A percentile compares a stretch with the other conserved stretches of the same genome.
These are phyloP conservation scores for Botrytis porri DNA, from an alignment of 2,329 filamentous ascomycete genomes.

Conservation along the genomic window DNA sequence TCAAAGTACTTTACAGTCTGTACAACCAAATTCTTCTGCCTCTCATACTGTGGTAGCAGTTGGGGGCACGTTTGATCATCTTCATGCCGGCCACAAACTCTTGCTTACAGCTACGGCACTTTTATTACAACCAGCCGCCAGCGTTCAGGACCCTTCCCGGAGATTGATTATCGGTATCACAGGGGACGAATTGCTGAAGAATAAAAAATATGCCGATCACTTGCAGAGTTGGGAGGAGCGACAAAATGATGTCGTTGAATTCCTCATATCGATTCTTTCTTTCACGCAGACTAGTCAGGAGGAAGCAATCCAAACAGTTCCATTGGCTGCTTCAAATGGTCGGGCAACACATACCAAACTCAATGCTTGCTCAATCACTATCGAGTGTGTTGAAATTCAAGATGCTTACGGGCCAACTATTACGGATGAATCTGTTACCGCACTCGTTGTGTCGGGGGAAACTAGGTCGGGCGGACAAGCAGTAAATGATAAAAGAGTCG, in stretches of 20 bases:
- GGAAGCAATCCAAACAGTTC: slow-evolving; percentile 38
- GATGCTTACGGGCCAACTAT: slow-evolving; percentile 91
- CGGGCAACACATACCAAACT: slow-evolving; percentile 56
- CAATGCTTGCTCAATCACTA: slow-evolving; percentile 55
- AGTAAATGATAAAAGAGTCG: slow-evolving; percentile 77
- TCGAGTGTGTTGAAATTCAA: slow-evolving; percentile 81
- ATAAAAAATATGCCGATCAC: slow-evolving; percentile 82
- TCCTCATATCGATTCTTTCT: slow-evolving; percentile 63
- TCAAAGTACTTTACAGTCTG: slow-evolving; percentile 23
- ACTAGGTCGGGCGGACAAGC: slow-evolving; percentile 79
- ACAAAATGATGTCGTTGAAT: slow-evolving; percentile 65
- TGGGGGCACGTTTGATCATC: slow-evolving; percentile 93
- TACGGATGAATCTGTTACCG: slow-evolving; percentile 72
- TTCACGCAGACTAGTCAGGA: slow-evolving; percentile 41
- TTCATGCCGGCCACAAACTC: slow-evolving; percentile 95
- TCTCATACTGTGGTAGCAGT: slow-evolving; percentile 66
- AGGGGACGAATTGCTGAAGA: slow-evolving; percentile 77
- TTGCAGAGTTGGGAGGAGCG: slow-evolving; percentile 79
- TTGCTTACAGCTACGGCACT: slow-evolving; percentile 84
- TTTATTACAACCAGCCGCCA: slow-evolving; percentile 54
- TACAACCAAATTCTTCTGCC: slow-evolving; percentile 23
- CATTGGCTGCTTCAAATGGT: slow-evolving; percentile 41
- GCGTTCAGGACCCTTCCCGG: slow-evolving; percentile 43
- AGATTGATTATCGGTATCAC: slow-evolving; percentile 82
- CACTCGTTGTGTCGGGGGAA: slow-evolving; percentile 83